Conservation (phyloP, 257 asterid species). For the Schizonepeta tenuifolia region DNA sequence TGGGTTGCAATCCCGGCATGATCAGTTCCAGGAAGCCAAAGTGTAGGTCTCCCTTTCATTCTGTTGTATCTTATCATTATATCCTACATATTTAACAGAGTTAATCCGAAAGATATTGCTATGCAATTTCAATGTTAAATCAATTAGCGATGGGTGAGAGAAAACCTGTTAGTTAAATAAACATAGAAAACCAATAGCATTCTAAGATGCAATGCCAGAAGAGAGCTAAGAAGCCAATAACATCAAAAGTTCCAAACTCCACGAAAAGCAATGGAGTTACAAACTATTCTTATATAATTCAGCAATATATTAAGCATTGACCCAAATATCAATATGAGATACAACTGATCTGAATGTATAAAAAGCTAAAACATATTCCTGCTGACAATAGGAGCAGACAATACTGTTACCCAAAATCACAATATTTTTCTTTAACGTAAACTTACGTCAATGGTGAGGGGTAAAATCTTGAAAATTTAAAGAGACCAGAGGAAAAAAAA, state of each 20-base stretch:
- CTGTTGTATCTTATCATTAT: constrained; percentile 93
- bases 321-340: background rate
- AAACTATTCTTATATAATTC: constrained; percentile 1
- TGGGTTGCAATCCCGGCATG: constrained; percentile 99
- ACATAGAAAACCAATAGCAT: constrained; percentile 13
- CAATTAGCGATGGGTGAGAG: background rate
- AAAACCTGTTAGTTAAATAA: constrained; percentile 8
- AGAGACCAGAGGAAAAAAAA: too few species aligned
- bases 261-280: background rate
- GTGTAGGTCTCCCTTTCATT: constrained; percentile 94
- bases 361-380: background rate
- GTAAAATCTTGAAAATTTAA: too few species aligned
- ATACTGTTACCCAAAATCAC: background rate
- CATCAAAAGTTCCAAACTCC: background rate
- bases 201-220: background rate
- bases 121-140: background rate
- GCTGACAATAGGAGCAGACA: background rate
- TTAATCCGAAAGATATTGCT: constrained; percentile 2
- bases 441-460: too few species aligned
- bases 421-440: too few species aligned
- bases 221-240: constrained; percentile 3
- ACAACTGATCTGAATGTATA: background rate
- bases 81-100: constrained; percentile 58
- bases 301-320: background rate
- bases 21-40: constrained; percentile 99